These are phyloP conservation scores for Zygnema cylindricum DNA, from an alignment of 139 green algal species.

Conservation along the genomic window DNA sequence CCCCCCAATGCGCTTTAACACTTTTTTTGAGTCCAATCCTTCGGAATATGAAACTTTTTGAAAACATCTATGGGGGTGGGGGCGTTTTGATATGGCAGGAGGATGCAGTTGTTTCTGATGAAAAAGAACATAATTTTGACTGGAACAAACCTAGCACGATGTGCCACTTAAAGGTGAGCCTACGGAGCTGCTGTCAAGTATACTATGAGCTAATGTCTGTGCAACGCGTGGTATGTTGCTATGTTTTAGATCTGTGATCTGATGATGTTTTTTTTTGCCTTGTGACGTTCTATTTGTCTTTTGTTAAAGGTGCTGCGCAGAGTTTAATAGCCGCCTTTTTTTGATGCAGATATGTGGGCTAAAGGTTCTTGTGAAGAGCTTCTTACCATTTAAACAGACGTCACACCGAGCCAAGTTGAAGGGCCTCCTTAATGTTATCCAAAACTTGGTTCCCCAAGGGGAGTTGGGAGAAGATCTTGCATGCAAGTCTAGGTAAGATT, in stretches of 20 bases:
- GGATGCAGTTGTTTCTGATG: background rate
- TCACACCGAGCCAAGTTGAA: background rate
- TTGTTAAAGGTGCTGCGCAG: too few species aligned
- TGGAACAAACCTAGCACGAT: constrained; percentile 3
- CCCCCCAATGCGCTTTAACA: too few species aligned
- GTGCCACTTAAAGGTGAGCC: constrained; percentile 2
- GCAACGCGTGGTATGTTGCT: too few species aligned
- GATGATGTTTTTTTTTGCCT: too few species aligned
- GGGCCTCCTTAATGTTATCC: constrained; percentile 47
- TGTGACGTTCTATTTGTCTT: too few species aligned
- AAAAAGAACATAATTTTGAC: background rate
- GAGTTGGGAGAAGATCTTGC: constrained; percentile 40
- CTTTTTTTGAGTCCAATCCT: too few species aligned
- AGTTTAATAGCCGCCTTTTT: too few species aligned
- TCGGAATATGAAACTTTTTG: too few species aligned
- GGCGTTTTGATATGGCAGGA: background rate
- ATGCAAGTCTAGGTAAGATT: constrained; percentile 5
- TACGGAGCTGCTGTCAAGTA: too few species aligned
- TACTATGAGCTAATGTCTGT: too few species aligned
- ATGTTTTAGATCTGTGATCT: background rate
- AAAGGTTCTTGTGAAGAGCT: constrained; percentile 59
- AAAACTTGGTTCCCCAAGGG: constrained; percentile 37
- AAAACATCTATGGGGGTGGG: too few species aligned
- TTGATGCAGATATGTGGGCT: constrained; percentile 52
- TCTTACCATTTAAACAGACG: constrained; percentile 33